Evolutionary conservation across 805 yeast species (phyloP), one percentile per base, ranked within the genome.

Genomic region (Wickerhamomyces hampshirensis): DNA sequence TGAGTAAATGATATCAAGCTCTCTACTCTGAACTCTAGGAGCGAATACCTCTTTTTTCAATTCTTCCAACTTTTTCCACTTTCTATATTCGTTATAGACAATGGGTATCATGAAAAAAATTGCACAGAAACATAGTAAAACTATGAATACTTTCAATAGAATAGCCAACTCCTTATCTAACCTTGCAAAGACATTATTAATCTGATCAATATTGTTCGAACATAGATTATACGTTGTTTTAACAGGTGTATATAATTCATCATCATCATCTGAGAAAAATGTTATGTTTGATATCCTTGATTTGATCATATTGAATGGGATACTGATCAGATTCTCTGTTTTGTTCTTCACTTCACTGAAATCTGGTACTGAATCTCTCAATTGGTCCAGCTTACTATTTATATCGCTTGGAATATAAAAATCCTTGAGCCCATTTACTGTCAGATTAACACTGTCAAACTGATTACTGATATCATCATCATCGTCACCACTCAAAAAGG

Each of bases 321-420:
- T 51, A 3, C 70, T 59, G 7, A 91, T 68, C 27, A 78, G 47
- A 0, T 53, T 38, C 29, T 75, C 68, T 0, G 93, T 77, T 15
- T 70, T 68, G 40, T 77, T 73, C 50, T 77, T 71, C 4, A 86
- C 79, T 6, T 70, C 68, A 3, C 71, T 74, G 55, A 86, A 86
- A 42, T 75, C 72, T 0, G 94, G 95, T 1, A 83, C 60, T 3
- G 73, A 63, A 1, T 62, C 58, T 15, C 72, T 62, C 28, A 88
- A 57, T 1, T 51, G 44, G 4, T 73, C 71, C 13, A 93, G 63
- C 19, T 77, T 73, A 2, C 56, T 55, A 44, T 84, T 73, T 28
- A 89, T 77, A 0, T 77, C 60, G 0, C 75, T 50, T 1, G 96
- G 86, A 10, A 93, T 83, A 12, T 72, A 53, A 38, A 91, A 56